phyloP scores from a whole-genome alignment of 108 stramenopile species.

The Nitzschia palea region DNA sequence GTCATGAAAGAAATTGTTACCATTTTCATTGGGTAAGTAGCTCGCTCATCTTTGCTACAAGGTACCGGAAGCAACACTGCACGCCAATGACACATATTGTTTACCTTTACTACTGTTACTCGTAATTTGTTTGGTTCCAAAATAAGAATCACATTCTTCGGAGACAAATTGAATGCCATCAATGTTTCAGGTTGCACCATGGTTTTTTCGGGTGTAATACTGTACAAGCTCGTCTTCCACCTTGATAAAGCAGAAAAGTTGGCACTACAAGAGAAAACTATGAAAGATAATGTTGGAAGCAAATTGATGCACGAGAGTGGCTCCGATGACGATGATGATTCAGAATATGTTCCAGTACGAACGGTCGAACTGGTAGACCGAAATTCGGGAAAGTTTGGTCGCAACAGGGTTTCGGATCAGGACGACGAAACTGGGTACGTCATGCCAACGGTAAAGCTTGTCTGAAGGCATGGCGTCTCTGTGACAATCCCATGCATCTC shows the following conservation, averaged over 20 bases:
- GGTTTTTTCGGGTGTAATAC: constrained; percentile 75
- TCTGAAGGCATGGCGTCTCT: too few relatives aligned
- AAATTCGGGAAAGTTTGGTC: background rate
- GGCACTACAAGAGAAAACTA: background rate
- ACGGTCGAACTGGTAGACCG: background rate
- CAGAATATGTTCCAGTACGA: background rate
- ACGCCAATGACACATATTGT: background rate
- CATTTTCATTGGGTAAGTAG: constrained; percentile 72
- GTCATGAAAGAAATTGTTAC: constrained; percentile 89
- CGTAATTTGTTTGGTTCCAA: background rate
- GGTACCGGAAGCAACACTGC: too few relatives aligned
- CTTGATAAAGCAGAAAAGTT: constrained; percentile 39
- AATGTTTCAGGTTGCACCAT: constrained; percentile 63
- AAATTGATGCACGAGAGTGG: constrained; percentile 6
- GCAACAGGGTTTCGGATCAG: too few relatives aligned
- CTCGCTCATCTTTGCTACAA: background rate
- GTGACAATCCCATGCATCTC: too few relatives aligned
- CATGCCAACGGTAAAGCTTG: too few relatives aligned
- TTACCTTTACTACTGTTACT: background rate
- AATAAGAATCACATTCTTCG: constrained; percentile 61
- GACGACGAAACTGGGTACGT: too few relatives aligned
- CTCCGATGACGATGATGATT: background rate
- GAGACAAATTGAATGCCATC: constrained; percentile 61
- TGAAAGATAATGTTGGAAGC: background rate
- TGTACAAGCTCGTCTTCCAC: constrained; percentile 80